A percentile compares a stretch with the other conserved stretches of the same genome.
Evolutionary conservation across 306 rosid species (phyloP).

Genomic region (Phaseolus lunatus): DNA sequence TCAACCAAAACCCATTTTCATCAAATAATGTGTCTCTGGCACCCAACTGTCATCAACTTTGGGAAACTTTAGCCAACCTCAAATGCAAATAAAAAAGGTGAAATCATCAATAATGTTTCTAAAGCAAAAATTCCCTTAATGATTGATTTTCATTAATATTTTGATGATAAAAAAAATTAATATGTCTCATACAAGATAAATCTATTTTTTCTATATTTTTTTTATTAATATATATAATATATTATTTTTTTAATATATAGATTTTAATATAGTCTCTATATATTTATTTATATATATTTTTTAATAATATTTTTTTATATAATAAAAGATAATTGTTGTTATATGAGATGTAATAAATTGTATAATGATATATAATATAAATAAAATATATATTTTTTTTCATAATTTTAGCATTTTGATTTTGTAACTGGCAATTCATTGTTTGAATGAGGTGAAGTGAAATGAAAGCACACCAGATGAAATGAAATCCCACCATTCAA

Average conservation of each 20-base stretch:
- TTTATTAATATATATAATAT: too few relatives aligned
- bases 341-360: too few relatives aligned
- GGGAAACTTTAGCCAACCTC: background rate
- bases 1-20: background rate
- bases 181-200: too few relatives aligned
- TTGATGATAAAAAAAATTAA: background rate
- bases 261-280: too few relatives aligned
- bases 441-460: background rate
- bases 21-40: background rate
- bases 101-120: background rate
- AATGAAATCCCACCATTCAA: background rate
- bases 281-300: too few relatives aligned
- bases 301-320: too few relatives aligned
- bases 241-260: too few relatives aligned
- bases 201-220: too few relatives aligned
- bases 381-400: too few relatives aligned
- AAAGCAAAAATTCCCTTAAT: background rate
- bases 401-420: too few relatives aligned
- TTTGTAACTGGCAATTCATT: background rate
- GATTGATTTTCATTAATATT: background rate
- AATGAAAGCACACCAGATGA: background rate
- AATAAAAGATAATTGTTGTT: too few relatives aligned
- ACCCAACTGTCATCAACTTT: slow-evolving; percentile 19
- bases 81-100: slow-evolving; percentile 5
- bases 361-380: too few relatives aligned